Evolutionary conservation across 176 grass and related monocot genomes (phyloP).

Genomic region (Musa itinerans): DNA sequence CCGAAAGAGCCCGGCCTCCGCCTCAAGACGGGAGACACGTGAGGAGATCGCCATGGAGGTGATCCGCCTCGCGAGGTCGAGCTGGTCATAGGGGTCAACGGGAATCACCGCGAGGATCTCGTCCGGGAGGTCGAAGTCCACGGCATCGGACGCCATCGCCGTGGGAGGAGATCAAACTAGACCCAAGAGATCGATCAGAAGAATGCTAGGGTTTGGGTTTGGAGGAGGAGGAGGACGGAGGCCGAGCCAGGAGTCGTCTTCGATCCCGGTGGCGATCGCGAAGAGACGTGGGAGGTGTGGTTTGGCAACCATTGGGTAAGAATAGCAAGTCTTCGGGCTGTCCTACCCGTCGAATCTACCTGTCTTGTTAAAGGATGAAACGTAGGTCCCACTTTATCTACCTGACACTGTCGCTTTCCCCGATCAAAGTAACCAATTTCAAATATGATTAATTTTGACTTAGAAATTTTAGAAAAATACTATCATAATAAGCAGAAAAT

Average conservation of each 20-base stretch:
- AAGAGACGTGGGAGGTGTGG: background rate
- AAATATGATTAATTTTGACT: too few species aligned
- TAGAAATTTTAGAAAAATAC: too few species aligned
- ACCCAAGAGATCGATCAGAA: background rate
- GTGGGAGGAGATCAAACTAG: background rate
- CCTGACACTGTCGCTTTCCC: too few species aligned
- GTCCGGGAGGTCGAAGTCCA: slow-evolving; percentile 81
- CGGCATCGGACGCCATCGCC: slow-evolving; percentile 27
- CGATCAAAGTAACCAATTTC: too few species aligned
- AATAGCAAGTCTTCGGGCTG: background rate
- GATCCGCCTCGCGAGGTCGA: slow-evolving; percentile 92
- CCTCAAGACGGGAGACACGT: slow-evolving; percentile 72
- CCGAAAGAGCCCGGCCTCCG: slow-evolving; percentile 47
- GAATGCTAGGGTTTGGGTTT: background rate
- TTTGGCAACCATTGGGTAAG: background rate
- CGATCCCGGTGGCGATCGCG: background rate
- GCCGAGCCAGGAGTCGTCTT: background rate
- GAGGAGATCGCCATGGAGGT: slow-evolving; percentile 93
- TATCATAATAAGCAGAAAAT: too few species aligned
- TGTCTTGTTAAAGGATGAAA: too few species aligned
- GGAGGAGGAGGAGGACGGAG: background rate
- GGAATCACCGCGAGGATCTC: slow-evolving; percentile 94
- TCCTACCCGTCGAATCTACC: too few species aligned
- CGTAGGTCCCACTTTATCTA: too few species aligned
- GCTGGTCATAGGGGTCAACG: slow-evolving; percentile 90